A percentile compares a stretch with the other conserved stretches of the same genome.
These are phyloP conservation scores for Boletellus ananiceps DNA, from an alignment of 768 basidiomycete species.

Conservation along the genomic window DNA sequence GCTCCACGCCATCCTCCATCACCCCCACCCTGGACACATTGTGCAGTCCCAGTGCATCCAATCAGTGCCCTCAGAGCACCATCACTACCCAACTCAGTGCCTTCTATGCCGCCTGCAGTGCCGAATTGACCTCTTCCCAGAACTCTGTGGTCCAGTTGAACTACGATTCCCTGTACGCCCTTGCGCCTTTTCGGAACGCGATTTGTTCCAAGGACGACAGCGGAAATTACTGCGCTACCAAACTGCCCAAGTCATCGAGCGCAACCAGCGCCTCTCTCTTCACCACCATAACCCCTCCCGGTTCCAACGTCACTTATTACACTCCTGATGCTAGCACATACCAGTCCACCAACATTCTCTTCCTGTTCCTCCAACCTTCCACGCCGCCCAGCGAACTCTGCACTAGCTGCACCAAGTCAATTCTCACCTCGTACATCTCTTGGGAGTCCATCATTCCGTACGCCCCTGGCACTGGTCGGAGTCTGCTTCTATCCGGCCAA, in stretches of 20 bases:
- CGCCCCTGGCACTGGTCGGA: constrained; percentile 64
- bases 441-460: constrained; percentile 73
- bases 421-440: constrained; percentile 71
- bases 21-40: constrained; percentile 47
- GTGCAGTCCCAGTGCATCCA: constrained; percentile 46
- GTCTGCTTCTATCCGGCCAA: constrained; percentile 65
- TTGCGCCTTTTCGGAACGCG: constrained; percentile 60
- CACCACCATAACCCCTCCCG: constrained; percentile 16
- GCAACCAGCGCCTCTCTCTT: constrained; percentile 15
- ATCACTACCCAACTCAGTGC: constrained; percentile 58
- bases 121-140: constrained; percentile 57
- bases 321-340: constrained; percentile 55
- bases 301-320: constrained; percentile 28
- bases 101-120: constrained; percentile 68
- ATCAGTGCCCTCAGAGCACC: constrained; percentile 50
- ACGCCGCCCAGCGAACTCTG: constrained; percentile 57
- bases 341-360: constrained; percentile 60
- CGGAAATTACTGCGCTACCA: constrained; percentile 64
- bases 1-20: constrained; percentile 36
- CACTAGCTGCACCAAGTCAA: constrained; percentile 72
- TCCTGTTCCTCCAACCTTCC: constrained; percentile 67
- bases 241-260: constrained; percentile 33
- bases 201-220: constrained; percentile 73
- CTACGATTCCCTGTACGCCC: constrained; percentile 79
- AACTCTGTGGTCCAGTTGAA: constrained; percentile 49